Conservation (phyloP, 768 basidiomycete species). For the Xerocomellus dryophilus region DNA sequence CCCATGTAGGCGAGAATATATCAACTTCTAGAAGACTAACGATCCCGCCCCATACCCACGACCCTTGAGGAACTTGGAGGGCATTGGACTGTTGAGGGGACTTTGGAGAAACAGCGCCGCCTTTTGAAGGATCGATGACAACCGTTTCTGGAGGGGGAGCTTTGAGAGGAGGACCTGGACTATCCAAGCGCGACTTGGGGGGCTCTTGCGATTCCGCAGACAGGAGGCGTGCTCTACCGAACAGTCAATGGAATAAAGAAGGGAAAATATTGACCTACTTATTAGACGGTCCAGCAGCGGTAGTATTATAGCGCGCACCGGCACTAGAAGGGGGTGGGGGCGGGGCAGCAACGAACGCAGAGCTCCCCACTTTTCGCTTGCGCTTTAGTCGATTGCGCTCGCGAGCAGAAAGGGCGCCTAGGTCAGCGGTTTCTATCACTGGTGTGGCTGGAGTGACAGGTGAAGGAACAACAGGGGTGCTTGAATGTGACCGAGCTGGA, state of each 20-base stretch:
- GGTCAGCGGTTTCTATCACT: constrained; percentile 40
- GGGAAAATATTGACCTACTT: constrained; percentile 41
- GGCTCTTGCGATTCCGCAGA: constrained; percentile 54
- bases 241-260: constrained; percentile 2
- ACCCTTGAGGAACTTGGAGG: constrained; percentile 68
- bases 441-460: constrained; percentile 43
- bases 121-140: constrained; percentile 75
- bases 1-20: constrained; percentile 85
- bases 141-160: constrained; percentile 56
- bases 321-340: constrained; percentile 54
- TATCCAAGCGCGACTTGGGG: constrained; percentile 54
- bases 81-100: constrained; percentile 73
- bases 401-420: constrained; percentile 73
- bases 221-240: constrained; percentile 67
- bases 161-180: constrained; percentile 46
- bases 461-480: constrained; percentile 46
- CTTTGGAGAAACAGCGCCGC: constrained; percentile 80
- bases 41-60: constrained; percentile 87
- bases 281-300: constrained; percentile 55
- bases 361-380: constrained; percentile 85
- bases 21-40: constrained; percentile 78
- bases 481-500: constrained; percentile 42
- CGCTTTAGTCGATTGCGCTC: constrained; percentile 93
- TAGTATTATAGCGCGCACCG: constrained; percentile 59
- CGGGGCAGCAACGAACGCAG: constrained; percentile 75